Evolutionary conservation across 257 asterid genomes (phyloP).

Genomic region (Penstemon newberryi): DNA sequence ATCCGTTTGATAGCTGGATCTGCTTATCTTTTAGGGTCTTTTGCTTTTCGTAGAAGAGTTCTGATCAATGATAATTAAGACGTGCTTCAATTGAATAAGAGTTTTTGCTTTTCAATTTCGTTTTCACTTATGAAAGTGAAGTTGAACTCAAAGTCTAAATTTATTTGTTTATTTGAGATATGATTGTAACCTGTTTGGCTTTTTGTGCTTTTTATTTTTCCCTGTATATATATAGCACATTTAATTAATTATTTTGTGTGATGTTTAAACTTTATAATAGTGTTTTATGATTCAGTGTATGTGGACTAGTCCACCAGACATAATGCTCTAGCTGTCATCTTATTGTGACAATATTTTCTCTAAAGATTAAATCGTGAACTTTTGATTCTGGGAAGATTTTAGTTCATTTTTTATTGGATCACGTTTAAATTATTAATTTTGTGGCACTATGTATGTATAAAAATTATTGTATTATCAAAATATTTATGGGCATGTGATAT

Average conservation of each 20-base stretch:
- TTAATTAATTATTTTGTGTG: no score
- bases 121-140: background rate
- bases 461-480: no score
- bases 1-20: background rate
- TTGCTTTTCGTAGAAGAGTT: background rate
- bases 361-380: no score
- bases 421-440: no score
- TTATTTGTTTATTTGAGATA: background rate
- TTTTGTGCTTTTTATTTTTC: background rate
- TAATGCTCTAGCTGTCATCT: background rate
- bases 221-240: no score
- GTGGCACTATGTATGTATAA: no score
- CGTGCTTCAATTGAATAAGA: slow-evolving; percentile 5
- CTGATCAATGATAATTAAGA: background rate
- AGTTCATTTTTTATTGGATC: no score
- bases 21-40: slow-evolving; percentile 1
- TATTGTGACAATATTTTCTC: background rate
- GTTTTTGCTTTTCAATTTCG: background rate
- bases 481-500: no score
- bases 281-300: background rate
- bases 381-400: no score
- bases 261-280: background rate
- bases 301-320: background rate
- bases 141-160: slow-evolving; percentile 1
- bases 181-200: background rate